Evolutionary conservation across 176 grass and related monocot species (phyloP).

Genomic region (Aegilops bicornis): DNA sequence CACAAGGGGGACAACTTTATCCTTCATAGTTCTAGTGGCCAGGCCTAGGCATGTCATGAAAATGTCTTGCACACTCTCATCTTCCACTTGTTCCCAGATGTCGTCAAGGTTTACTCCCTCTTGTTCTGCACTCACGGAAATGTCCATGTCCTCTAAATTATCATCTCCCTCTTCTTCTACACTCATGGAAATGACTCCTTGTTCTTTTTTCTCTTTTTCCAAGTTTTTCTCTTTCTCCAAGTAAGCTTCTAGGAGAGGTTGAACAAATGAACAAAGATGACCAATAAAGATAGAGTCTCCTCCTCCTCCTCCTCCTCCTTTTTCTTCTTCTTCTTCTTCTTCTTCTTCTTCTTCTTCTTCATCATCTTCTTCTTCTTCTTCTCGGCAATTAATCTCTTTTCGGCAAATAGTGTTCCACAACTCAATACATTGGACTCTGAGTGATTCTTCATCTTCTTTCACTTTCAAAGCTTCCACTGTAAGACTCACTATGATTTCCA

Average conservation of each 20-base stretch:
- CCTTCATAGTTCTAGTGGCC: conserved; percentile 67
- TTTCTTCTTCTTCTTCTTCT: too few relatives aligned
- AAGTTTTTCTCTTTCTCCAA: too few relatives aligned
- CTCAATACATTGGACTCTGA: conserved; percentile 77
- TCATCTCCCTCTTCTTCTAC: too few relatives aligned
- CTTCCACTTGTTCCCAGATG: conserved; percentile 50
- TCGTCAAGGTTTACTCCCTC: conserved; percentile 41
- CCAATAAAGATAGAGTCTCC: conserved; percentile 42
- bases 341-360: too few relatives aligned
- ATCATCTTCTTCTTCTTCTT: conserved; percentile 39
- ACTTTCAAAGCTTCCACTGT: conserved; percentile 5
- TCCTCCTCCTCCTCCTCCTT: too few relatives aligned
- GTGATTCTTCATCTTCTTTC: conserved; percentile 23
- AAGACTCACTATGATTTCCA: conserved; percentile 66
- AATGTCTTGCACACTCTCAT: conserved; percentile 29
- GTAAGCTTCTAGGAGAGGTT: too few relatives aligned
- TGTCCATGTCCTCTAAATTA: too few relatives aligned
- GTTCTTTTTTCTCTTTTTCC: too few relatives aligned
- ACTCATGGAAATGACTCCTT: too few relatives aligned
- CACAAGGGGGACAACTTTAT: conserved; percentile 69
- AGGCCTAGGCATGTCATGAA: conserved; percentile 45
- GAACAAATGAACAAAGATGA: too few relatives aligned
- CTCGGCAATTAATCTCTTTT: conserved; percentile 78
- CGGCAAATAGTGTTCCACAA: conserved; percentile 88
- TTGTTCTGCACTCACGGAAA: conserved; percentile 13